Conservation (phyloP, 2,329 filamentous ascomycete genomes). For the Alternaria tenuissima region DNA sequence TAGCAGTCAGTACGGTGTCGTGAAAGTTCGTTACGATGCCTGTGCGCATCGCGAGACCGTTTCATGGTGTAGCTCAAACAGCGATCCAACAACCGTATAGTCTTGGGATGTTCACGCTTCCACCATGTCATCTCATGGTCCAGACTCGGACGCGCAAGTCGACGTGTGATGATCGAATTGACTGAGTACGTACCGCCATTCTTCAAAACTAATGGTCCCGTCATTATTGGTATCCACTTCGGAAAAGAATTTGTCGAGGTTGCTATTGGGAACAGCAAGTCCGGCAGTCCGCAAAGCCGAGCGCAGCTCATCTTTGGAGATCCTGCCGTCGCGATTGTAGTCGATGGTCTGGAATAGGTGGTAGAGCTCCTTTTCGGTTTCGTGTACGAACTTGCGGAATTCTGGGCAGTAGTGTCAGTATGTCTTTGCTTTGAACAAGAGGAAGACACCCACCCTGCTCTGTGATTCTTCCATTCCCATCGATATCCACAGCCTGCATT, state of each 20-base stretch:
- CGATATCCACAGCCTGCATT: conserved; percentile 82
- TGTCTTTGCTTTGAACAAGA: background rate
- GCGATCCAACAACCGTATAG: background rate
- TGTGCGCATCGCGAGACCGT: background rate
- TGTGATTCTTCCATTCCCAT: conserved; percentile 88
- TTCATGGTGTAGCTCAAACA: background rate
- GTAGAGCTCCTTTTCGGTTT: conserved; percentile 84
- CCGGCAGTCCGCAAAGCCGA: conserved; percentile 80
- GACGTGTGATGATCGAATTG: background rate
- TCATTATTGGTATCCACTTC: conserved; percentile 92
- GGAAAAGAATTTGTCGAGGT: conserved; percentile 84
- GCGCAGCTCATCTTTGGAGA: conserved; percentile 86
- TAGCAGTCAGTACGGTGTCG: conserved; percentile 24
- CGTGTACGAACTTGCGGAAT: conserved; percentile 86
- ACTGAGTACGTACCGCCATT: conserved; percentile 81
- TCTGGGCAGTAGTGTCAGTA: conserved; percentile 62
- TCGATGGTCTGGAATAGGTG: conserved; percentile 88
- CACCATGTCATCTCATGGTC: background rate
- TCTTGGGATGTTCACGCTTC: background rate
- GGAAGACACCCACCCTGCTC: conserved; percentile 71
- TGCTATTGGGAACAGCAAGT: conserved; percentile 77
- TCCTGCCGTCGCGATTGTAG: conserved; percentile 80
- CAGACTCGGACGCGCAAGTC: too few relatives aligned
- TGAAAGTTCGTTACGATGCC: background rate
- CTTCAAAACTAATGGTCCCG: conserved; percentile 85